These are phyloP conservation scores for Paratinospora sagittata DNA, from an alignment of 164 flowering plant genomes.

Conservation along the genomic window DNA sequence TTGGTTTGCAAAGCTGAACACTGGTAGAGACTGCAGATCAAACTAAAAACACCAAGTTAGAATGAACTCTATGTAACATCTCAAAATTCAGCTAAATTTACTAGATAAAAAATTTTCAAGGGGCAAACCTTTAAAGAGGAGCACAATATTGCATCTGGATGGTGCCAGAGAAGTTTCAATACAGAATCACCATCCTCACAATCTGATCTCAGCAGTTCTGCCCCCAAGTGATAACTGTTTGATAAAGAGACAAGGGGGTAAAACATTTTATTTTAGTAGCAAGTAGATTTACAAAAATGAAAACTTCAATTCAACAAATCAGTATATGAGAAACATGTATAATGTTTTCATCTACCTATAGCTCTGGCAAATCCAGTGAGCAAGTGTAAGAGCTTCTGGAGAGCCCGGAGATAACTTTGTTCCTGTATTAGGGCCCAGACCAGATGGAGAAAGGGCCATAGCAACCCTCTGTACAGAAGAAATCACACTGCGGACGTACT, in stretches of 20 bases:
- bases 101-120: background rate
- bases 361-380: constrained; percentile 93
- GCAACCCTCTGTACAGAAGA: constrained; percentile 92
- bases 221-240: constrained; percentile 63
- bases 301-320: background rate
- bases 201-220: constrained; percentile 58
- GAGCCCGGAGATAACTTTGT: constrained; percentile 62
- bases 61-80: background rate
- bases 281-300: background rate
- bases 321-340: background rate
- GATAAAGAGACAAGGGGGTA: constrained; percentile 2
- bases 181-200: constrained; percentile 40
- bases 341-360: constrained; percentile 33
- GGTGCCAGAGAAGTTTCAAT: constrained; percentile 81
- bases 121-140: constrained; percentile 78
- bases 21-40: constrained; percentile 66
- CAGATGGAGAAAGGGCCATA: constrained; percentile 77
- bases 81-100: background rate
- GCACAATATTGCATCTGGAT: constrained; percentile 86
- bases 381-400: constrained; percentile 82
- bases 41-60: constrained; percentile 1
- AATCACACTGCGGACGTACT: constrained; percentile 85
- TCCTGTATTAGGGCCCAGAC: constrained; percentile 43
- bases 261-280: background rate
- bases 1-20: constrained; percentile 86